Evolutionary conservation across 768 basidiomycete species (phyloP), one percentile per base, ranked within the genome.

Genomic region (Boletus rubescentipes): DNA sequence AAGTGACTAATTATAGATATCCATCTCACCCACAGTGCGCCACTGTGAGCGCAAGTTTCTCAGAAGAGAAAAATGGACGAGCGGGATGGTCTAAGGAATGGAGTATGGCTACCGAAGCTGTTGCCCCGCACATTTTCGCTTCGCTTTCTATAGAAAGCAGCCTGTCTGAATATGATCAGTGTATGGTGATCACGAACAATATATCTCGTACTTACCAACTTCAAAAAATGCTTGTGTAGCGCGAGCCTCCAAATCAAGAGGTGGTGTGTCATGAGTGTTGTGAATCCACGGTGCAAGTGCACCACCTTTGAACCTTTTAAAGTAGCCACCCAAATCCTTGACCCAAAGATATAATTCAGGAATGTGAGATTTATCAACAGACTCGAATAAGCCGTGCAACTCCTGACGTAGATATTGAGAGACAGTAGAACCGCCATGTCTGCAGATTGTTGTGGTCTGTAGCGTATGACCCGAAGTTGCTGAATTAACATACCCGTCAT

Each of bases 361-460:
- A 29, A 94, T 85, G 23, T 82, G 77, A 2, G 77, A 69, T 64
- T 88, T 87, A 63, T 89, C 64, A 7, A 83, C 90, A 6, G 84
- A 83, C 69, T 96, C 93, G 55, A 96, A 87, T 47, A 93, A 73
- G 2, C 85, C 85, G 62, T 95, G 93, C 11, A 96, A 72, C 67
- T 96, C 87, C 59, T 94, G 86, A 18, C 88, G 84, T 30, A 94
- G 77, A 68, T 85, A 94, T 55, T 91, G 84, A 3, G 93, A 88
- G 16, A 95, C 93, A 10, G 87, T 87, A n/a, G 87, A 87, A 9
- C 94, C 94, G 8, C 94, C 94, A 64, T 97, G 94, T 9, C 91
- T 93, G 54, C n/a, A 29, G n/a, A 35, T 21, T 21, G n/a, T 51
- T n/a, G n/a, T 31, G 15, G 40, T 37, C 43, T 57, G 53, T 54